Percentiles rank a stretch among this genome's conserved stretches.
Conservation (phyloP, 768 basidiomycete species). For the Daedaleopsis nitida region DNA sequence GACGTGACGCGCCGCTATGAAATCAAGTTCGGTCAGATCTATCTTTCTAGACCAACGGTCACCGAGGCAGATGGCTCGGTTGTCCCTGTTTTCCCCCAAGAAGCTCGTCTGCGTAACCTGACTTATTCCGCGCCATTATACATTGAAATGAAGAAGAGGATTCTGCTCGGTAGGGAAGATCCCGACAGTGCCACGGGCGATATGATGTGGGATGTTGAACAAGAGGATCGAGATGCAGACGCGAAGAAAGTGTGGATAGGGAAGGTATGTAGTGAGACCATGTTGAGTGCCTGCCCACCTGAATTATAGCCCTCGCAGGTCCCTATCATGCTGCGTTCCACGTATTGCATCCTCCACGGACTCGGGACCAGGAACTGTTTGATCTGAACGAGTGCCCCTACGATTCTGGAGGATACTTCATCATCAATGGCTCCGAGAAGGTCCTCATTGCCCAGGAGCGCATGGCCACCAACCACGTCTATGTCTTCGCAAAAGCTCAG, state of each 20-base stretch:
- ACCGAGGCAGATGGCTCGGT: conserved; percentile 96
- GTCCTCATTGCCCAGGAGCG: conserved; percentile 99
- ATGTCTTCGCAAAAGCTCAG: conserved; percentile 97
- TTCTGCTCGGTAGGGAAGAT: conserved; percentile 79
- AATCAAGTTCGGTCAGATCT: conserved; percentile 97
- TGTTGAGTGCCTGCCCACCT: neutral
- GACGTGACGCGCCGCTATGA: conserved; percentile 91
- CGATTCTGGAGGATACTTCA: conserved; percentile 98
- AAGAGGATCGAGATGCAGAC: conserved; percentile 63
- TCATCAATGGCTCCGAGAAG: conserved; percentile 99
- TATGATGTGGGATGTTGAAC: conserved; percentile 73
- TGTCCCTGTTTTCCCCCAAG: conserved; percentile 93
- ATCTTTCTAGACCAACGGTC: conserved; percentile 90
- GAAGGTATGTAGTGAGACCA: conserved; percentile 56
- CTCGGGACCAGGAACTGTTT: conserved; percentile 79
- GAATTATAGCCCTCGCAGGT: conserved; percentile 55
- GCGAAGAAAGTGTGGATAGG: conserved; percentile 91
- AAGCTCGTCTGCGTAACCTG: conserved; percentile 90
- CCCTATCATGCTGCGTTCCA: conserved; percentile 96
- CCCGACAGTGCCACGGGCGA: conserved; percentile 81
- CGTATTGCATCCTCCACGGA: conserved; percentile 88
- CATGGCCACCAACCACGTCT: conserved; percentile 99
- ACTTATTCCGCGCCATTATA: conserved; percentile 97
- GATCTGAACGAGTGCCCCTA: conserved; percentile 98
- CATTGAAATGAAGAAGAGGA: conserved; percentile 91